phyloP scores from a whole-genome alignment of 371 early-diverging fungal species.

The Syncephalastrum sp. region DNA sequence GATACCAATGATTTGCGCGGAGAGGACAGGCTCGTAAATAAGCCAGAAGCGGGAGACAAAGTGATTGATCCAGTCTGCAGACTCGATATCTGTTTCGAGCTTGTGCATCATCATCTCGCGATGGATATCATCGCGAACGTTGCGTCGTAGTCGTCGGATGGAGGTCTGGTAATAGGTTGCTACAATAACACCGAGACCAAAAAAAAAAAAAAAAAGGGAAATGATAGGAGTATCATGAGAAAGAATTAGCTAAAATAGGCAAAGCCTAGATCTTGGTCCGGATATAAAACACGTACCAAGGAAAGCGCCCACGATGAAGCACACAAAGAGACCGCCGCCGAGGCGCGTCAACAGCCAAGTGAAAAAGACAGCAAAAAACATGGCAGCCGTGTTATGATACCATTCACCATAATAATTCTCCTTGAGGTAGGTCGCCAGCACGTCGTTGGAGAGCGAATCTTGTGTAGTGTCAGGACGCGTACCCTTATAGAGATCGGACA shows the following conservation, averaged over 20 bases:
- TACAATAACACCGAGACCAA: slow-evolving; percentile 9
- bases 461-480: slow-evolving; percentile 22
- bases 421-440: slow-evolving; percentile 35
- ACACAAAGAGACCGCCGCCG: slow-evolving; percentile 37
- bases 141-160: slow-evolving; percentile 68
- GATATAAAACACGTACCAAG: slow-evolving; percentile 19
- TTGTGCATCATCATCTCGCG: slow-evolving; percentile 58
- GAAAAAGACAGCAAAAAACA: slow-evolving; percentile 35
- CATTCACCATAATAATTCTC: slow-evolving; percentile 48
- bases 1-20: slow-evolving; percentile 73
- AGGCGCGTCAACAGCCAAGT: slow-evolving; percentile 38
- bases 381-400: slow-evolving; percentile 40
- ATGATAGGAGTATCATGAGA: too few species aligned
- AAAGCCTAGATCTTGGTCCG: neutral
- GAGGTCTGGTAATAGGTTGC: slow-evolving; percentile 80
- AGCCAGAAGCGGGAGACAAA: slow-evolving; percentile 88
- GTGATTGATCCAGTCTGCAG: slow-evolving; percentile 98
- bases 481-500: slow-evolving; percentile 23
- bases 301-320: slow-evolving; percentile 47
- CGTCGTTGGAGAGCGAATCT: slow-evolving; percentile 18
- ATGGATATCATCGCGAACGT: slow-evolving; percentile 71
- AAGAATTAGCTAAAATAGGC: slow-evolving; percentile 8
- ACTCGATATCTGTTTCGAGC: slow-evolving; percentile 72
- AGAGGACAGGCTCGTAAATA: slow-evolving; percentile 91
- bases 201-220: neutral